Evolutionary conservation across 139 green algal species (phyloP).

Genomic region (Microglena sp.): DNA sequence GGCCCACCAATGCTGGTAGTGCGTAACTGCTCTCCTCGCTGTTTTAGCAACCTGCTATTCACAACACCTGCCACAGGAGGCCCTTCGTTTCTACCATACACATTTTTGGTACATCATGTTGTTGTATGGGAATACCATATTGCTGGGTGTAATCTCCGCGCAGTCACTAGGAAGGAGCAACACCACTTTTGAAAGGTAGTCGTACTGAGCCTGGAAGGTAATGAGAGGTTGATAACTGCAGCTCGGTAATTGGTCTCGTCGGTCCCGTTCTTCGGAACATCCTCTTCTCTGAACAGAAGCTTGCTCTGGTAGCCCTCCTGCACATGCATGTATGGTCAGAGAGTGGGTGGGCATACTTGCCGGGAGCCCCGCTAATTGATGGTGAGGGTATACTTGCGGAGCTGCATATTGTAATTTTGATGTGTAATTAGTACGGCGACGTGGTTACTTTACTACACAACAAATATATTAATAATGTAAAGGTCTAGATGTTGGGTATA

Average conservation of each 20-base stretch:
- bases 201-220: conserved; percentile 66
- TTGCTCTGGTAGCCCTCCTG: conserved; percentile 37
- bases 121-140: not conserved
- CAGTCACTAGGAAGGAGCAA: not conserved
- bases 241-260: conserved; percentile 92
- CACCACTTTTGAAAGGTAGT: conserved; percentile 53
- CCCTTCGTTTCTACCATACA: not conserved
- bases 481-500: too few relatives aligned
- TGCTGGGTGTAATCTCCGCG: not conserved
- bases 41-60: not conserved
- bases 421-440: too few relatives aligned
- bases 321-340: too few relatives aligned
- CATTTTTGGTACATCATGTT: not conserved
- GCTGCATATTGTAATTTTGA: too few relatives aligned
- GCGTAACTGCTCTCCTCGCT: too few relatives aligned
- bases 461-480: too few relatives aligned
- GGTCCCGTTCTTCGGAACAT: conserved; percentile 92
- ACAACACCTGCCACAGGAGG: not conserved
- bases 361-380: too few relatives aligned
- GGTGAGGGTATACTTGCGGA: too few relatives aligned
- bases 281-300: conserved; percentile 96
- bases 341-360: too few relatives aligned
- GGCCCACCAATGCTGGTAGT: too few relatives aligned
- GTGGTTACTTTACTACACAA: too few relatives aligned
- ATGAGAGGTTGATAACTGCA: conserved; percentile 92